Evolutionary conservation across 1,284 basidiomycete species (phyloP), one percentile per base, ranked within the genome.

Genomic region (Ustilago cynodontis): DNA sequence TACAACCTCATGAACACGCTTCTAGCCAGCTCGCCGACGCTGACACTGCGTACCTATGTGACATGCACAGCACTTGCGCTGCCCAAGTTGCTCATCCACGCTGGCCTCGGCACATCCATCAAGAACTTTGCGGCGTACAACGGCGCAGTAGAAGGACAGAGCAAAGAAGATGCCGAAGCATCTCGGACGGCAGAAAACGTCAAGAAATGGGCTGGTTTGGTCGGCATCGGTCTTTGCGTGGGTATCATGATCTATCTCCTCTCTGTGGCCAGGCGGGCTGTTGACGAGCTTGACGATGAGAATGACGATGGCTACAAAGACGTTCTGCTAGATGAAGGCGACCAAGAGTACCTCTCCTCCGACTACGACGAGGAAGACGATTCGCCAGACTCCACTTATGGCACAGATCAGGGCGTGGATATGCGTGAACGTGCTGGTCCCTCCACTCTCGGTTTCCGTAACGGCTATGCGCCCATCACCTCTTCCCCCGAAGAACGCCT

Each of bases 1-100:
- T 88, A 88, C 88, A 94, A 94, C 86, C 91, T 94, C 82, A 93
- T 94, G 91, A 94, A 94, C 87, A 93, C 92, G 79, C 89, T 94
- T 49, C 89, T 94, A 37, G 93, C 93, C 2, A 92, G 92, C n/a
- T 91, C 92, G 14, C 91, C 91, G n/a, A 91, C 91, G n/a, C 89
- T 94, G 76, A 91, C 90, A 11, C 88, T 94, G 78, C 89, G 89
- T 72, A 94, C 93, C 11, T 94, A 94, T 87, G 90, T 90, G 29
- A 82, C 89, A 53, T 94, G 93, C 87, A 94, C 93, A 9, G 93
- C 91, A 6, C 88, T 94, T 33, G 93, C 92, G 39, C 89, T 94
- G 60, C 91, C 93, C 89, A 94, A 94, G 86, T 90, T 94, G 77
- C 91, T 94, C 86, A 90, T 94, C 60, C 93, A 94, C 87, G 93